These are phyloP conservation scores for Colletotrichum ledebouriae DNA, from an alignment of 2,329 filamentous ascomycete genomes.

Conservation along the genomic window DNA sequence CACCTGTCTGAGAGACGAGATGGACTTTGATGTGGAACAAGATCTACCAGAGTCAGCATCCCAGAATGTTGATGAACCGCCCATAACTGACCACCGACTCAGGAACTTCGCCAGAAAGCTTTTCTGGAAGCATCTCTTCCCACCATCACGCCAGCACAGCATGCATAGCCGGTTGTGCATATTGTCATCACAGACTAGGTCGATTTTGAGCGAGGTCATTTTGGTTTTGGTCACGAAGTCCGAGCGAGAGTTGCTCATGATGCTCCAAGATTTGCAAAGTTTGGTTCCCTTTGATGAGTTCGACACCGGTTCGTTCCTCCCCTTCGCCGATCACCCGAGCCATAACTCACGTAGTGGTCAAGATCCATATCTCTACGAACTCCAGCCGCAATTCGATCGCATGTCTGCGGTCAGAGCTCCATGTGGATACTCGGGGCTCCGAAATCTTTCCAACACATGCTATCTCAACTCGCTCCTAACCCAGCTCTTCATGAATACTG, in stretches of 20 bases:
- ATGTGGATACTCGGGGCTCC: constrained; percentile 89
- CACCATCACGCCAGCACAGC: constrained; percentile 57
- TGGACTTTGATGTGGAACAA: constrained; percentile 11
- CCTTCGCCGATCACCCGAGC: neutral
- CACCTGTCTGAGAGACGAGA: constrained; percentile 46
- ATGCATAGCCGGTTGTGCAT: constrained; percentile 49
- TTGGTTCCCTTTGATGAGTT: constrained; percentile 60
- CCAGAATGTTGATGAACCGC: neutral
- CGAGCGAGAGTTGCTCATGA: constrained; percentile 59
- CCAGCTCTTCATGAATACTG: constrained; percentile 95
- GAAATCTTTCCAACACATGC: constrained; percentile 94
- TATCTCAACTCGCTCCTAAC: constrained; percentile 96
- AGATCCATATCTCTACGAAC: constrained; percentile 72
- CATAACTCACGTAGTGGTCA: constrained; percentile 31
- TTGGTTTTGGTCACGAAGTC: constrained; percentile 67
- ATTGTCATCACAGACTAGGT: constrained; percentile 68
- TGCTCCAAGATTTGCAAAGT: constrained; percentile 65
- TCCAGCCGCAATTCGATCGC: constrained; percentile 74
- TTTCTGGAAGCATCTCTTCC: constrained; percentile 77
- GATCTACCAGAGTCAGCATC: constrained; percentile 47
- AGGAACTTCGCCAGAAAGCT: constrained; percentile 57
- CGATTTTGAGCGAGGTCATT: constrained; percentile 72
- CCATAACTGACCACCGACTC: constrained; percentile 4
- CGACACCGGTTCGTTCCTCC: constrained; percentile 27
- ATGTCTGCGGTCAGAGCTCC: constrained; percentile 77